These are phyloP conservation scores for Peribolospora kevripleyi DNA, from an alignment of 768 basidiomycete genomes.

Conservation along the genomic window DNA sequence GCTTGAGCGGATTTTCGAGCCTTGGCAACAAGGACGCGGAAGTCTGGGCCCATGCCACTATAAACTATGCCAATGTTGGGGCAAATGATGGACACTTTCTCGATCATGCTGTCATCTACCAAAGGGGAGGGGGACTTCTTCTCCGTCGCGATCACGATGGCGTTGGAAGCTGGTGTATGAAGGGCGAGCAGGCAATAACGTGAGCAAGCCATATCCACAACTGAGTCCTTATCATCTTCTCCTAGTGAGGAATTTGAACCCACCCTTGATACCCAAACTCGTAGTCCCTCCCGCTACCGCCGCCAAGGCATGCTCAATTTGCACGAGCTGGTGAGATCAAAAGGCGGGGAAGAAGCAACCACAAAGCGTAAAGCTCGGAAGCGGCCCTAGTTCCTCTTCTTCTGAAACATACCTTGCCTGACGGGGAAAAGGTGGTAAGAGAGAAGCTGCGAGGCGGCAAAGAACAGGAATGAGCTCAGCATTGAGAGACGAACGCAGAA, in stretches of 20 bases:
- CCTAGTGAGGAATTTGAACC: conserved; percentile 8
- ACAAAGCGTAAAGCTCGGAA: not conserved
- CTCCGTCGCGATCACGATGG: conserved; percentile 96
- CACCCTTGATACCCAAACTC: conserved; percentile 95
- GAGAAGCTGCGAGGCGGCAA: conserved; percentile 45
- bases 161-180: conserved; percentile 56
- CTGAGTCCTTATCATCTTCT: not conserved
- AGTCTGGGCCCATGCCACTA: conserved; percentile 98
- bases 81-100: conserved; percentile 76
- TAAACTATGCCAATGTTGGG: conserved; percentile 99
- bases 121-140: conserved; percentile 97
- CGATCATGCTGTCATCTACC: conserved; percentile 91
- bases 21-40: conserved; percentile 73
- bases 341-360: not conserved
- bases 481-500: not conserved
- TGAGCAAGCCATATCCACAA: not conserved
- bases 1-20: conserved; percentile 95
- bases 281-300: conserved; percentile 63
- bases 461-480: too few species aligned
- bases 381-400: not conserved
- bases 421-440: conserved; percentile 95
- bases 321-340: conserved; percentile 38
- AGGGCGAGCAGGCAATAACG: not conserved
- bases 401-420: conserved; percentile 37
- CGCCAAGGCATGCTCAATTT: conserved; percentile 97